Evolutionary conservation across 2,329 filamentous ascomycete genomes (phyloP).

Genomic region (Chaetomium globosum): DNA sequence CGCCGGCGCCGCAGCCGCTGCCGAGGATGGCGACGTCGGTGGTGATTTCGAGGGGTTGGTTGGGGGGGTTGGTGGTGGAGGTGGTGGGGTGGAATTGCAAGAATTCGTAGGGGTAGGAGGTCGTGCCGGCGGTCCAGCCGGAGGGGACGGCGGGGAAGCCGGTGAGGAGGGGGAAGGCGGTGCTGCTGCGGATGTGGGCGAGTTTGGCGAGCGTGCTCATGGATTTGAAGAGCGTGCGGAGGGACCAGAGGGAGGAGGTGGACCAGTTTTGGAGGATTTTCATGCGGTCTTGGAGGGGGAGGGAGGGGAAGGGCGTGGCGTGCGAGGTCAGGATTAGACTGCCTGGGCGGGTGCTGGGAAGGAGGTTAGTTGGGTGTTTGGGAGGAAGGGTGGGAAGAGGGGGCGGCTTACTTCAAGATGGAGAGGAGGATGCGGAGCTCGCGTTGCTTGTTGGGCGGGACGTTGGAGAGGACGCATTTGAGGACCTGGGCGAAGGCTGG

Average conservation of each 20-base stretch:
- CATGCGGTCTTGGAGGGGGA: slow-evolving; percentile 63
- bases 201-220: slow-evolving; percentile 59
- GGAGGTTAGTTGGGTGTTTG: slow-evolving; percentile 1
- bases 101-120: slow-evolving; percentile 60
- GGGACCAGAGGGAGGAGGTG: slow-evolving; percentile 56
- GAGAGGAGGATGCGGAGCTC: slow-evolving; percentile 29
- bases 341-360: slow-evolving; percentile 61
- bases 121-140: slow-evolving; percentile 54
- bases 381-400: not conserved
- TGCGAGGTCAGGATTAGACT: slow-evolving; percentile 70
- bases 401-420: slow-evolving; percentile 27
- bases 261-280: slow-evolving; percentile 65
- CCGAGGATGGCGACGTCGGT: slow-evolving; percentile 85
- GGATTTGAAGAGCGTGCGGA: slow-evolving; percentile 59
- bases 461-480: slow-evolving; percentile 29
- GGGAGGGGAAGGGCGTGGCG: slow-evolving; percentile 61
- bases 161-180: slow-evolving; percentile 49
- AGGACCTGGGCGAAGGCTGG: slow-evolving; percentile 33
- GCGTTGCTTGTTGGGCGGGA: slow-evolving; percentile 28
- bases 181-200: slow-evolving; percentile 58
- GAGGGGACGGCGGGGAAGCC: slow-evolving; percentile 56
- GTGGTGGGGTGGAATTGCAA: slow-evolving; percentile 56
- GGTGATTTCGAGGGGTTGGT: slow-evolving; percentile 60
- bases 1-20: slow-evolving; percentile 82
- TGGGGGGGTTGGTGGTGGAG: not conserved